Evolutionary conservation across 306 rosid species (phyloP).

Genomic region (Elaeagnus macrophylla): DNA sequence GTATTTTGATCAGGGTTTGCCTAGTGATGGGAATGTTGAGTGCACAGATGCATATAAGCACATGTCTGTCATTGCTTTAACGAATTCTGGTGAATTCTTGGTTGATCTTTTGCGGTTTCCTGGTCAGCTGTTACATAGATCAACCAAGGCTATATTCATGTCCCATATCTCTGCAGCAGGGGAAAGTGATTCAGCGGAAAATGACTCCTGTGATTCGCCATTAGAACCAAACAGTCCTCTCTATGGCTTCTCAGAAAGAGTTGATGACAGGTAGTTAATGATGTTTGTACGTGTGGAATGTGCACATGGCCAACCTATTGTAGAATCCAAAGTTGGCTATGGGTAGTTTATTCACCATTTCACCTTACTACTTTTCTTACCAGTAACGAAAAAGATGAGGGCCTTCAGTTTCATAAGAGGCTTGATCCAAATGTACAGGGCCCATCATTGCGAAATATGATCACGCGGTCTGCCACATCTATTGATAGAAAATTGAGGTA

Average conservation of each 20-base stretch:
- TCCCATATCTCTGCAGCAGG: slow-evolving; percentile 89
- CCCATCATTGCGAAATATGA: slow-evolving; percentile 62
- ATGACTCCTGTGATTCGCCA: slow-evolving; percentile 99
- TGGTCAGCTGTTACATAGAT: slow-evolving; percentile 69
- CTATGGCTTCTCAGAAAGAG: slow-evolving; percentile 79
- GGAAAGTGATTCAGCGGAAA: slow-evolving; percentile 98
- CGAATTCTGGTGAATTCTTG: slow-evolving; percentile 80
- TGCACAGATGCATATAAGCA: slow-evolving; percentile 80
- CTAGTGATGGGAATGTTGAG: slow-evolving; percentile 68
- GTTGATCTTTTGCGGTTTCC: slow-evolving; percentile 97
- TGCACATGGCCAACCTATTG: neutral
- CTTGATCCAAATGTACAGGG: slow-evolving; percentile 65
- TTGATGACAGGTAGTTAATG: slow-evolving; percentile 47
- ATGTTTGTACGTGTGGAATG: slow-evolving; percentile 11
- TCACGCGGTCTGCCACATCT: slow-evolving; percentile 56
- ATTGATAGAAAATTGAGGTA: slow-evolving; percentile 75
- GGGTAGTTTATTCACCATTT: slow-evolving; percentile 7
- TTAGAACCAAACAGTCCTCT: slow-evolving; percentile 98
- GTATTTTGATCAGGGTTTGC: slow-evolving; percentile 65
- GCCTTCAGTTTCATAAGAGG: slow-evolving; percentile 50
- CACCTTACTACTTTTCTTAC: slow-evolving; percentile 16
- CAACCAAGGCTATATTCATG: slow-evolving; percentile 85
- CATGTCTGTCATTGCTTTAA: slow-evolving; percentile 69
- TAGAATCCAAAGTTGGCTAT: slow-evolving; percentile 10
- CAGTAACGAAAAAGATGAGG: slow-evolving; percentile 80